Conservation (phyloP, 83 land plant species). For the Isoetes engelmannii region DNA sequence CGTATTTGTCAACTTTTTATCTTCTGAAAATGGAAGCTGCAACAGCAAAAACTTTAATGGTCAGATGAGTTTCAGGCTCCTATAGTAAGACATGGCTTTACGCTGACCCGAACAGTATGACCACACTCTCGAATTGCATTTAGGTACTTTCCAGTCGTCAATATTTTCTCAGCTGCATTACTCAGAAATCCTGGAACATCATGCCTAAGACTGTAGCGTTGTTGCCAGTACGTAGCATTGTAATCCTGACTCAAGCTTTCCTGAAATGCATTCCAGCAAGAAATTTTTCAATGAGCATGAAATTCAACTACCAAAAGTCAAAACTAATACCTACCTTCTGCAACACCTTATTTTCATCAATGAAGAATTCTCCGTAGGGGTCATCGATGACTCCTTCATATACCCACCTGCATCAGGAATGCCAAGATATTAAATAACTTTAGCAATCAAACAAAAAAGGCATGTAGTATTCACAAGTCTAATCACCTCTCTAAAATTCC, state of each 20-base stretch:
- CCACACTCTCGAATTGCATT: slow-evolving; percentile 98
- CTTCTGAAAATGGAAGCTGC: slow-evolving; percentile 70
- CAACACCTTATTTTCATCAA: slow-evolving; percentile 80
- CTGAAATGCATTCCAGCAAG: slow-evolving; percentile 27
- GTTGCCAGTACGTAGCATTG: slow-evolving; percentile 94
- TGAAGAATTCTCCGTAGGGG: slow-evolving; percentile 96
- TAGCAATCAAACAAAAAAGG: not conserved
- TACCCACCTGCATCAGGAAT: slow-evolving; percentile 57
- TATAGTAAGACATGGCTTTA: not conserved
- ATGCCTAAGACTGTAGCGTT: slow-evolving; percentile 87
- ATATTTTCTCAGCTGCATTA: slow-evolving; percentile 64
- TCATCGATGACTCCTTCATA: slow-evolving; percentile 97
- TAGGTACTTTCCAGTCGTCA: slow-evolving; percentile 92
- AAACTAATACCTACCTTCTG: slow-evolving; percentile 55
- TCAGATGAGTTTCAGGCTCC: not conserved
- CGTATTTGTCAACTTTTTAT: slow-evolving; percentile 49
- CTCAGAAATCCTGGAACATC: slow-evolving; percentile 83
- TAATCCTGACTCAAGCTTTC: slow-evolving; percentile 89
- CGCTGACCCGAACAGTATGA: slow-evolving; percentile 72
- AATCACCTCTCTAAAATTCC: slow-evolving; percentile 77
- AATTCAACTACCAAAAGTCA: not conserved
- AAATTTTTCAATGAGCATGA: not conserved
- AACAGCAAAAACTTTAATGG: not conserved
- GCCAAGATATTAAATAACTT: no score
- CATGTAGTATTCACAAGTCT: not conserved